phyloP scores from a whole-genome alignment of 208 protist genomes.

The Endotrypanum monterogeii region DNA sequence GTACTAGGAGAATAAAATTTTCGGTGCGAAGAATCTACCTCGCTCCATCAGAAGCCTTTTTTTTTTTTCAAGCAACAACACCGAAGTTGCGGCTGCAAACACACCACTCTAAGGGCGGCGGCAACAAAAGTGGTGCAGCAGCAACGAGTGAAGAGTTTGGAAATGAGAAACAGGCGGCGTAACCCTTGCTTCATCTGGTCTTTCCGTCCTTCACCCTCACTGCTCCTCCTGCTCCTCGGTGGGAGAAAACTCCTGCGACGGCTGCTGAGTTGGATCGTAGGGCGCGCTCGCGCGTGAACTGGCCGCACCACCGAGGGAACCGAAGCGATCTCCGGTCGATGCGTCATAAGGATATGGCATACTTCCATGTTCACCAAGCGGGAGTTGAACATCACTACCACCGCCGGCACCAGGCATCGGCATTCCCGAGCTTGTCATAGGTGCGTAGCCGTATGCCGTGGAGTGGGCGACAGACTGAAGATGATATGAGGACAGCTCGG shows the following conservation, averaged over 20 bases:
- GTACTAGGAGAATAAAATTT: no score
- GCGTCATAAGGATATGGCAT: constrained; percentile 31
- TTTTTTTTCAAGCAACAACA: no score
- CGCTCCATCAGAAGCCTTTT: no score
- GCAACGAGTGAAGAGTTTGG: background rate
- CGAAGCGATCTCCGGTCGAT: constrained; percentile 9
- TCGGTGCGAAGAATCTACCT: no score
- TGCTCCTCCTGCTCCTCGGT: constrained; percentile 63
- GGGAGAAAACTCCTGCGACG: constrained; percentile 49
- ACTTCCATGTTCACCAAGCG: constrained; percentile 2
- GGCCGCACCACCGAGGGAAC: constrained; percentile 4
- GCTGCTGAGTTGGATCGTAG: constrained; percentile 31
- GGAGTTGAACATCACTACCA: background rate
- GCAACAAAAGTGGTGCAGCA: background rate
- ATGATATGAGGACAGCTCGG: constrained; percentile 70
- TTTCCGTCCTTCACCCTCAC: background rate
- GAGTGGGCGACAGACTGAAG: constrained; percentile 60
- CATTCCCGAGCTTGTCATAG: constrained; percentile 16
- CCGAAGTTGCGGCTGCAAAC: background rate
- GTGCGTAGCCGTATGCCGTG: constrained; percentile 27
- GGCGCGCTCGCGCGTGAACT: constrained; percentile 31
- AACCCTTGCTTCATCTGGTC: background rate
- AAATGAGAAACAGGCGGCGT: background rate
- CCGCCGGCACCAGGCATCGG: constrained; percentile 18
- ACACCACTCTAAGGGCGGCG: no score